Base-by-base conservation (phyloP, 257 asterid species). In the Salvia splendens region DNA sequence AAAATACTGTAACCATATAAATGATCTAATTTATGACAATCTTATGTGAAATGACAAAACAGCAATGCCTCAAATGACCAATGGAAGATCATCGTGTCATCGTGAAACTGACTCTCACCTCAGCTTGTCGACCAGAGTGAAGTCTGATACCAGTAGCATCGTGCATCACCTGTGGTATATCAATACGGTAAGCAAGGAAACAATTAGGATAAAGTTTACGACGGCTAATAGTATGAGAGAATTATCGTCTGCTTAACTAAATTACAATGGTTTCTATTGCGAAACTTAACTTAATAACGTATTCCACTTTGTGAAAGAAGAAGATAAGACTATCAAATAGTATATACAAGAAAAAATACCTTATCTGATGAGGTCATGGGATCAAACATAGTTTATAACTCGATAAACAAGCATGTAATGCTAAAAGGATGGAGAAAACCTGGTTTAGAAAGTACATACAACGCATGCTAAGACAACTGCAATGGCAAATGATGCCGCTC, bases 101-200 rank as follows among this genome's bases (percentile, higher is more conserved):
- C 56, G 76, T 7, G 73, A 50, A 54, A 64, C 33, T 43, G 73
- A 50, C 63, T 69, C 82, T 81, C 78, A 93, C 98, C 87, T 89
- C 97, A 77, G 99, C 99, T 77, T 93, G 99, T 40, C 99, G 87
- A 51, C 97, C 96, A 71, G 99, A 96, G 85, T 90, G 99, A 74
- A 85, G 91, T 77, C 99, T 88, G 79, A 90, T 82, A 5, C 97
- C 97, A 24, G 96, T 87, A 71, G 99, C 99, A 70, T 93, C 99
- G 48, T 93, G 90, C 97, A 90, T 93, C 55, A 93, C 98, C 98
- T 93, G 87, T 28, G 80, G 75, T 38, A 75, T 50, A 67, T 61
- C 50, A 61, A 43, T 54, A 14, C 6, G 48, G 57, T 86, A 32
- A 81, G 82, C 68, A 61, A 52, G 56, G 33, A 16, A 48, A 15